phyloP scores from a whole-genome alignment of 129 eudicot species.

The Dittrichia graveolens region DNA sequence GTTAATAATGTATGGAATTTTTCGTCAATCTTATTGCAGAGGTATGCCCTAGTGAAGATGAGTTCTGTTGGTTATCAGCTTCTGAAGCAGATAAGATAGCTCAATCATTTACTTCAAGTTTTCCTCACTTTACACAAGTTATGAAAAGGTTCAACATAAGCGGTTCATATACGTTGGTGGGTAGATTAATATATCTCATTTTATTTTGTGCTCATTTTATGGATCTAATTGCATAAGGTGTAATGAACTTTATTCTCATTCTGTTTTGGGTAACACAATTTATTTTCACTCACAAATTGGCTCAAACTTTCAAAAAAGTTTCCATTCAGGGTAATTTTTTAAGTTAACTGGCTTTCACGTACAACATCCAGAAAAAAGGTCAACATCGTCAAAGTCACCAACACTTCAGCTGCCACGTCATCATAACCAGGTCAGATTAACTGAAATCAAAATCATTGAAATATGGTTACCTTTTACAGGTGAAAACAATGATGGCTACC shows the following conservation, averaged over 20 bases:
- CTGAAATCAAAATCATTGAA: neutral
- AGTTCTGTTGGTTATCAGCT: slow-evolving; percentile 43
- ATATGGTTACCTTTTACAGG: neutral
- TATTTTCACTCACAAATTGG: neutral
- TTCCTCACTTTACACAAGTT: slow-evolving; percentile 66
- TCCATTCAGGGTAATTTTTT: neutral
- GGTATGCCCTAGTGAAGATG: slow-evolving; percentile 33
- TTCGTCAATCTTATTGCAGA: slow-evolving; percentile 41
- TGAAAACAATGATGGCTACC: neutral
- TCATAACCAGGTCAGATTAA: neutral
- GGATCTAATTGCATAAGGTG: neutral
- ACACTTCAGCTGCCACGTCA: neutral
- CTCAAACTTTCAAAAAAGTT: neutral
- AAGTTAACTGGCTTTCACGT: neutral
- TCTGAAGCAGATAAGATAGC: slow-evolving; percentile 79
- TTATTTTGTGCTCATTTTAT: neutral
- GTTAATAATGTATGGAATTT: too few relatives aligned
- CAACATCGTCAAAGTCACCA: slow-evolving; percentile 9
- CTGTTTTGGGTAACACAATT: slow-evolving; percentile 1
- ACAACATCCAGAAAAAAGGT: neutral
- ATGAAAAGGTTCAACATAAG: slow-evolving; percentile 89
- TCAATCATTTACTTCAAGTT: slow-evolving; percentile 55
- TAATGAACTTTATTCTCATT: neutral
- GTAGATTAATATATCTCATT: slow-evolving; percentile 24
- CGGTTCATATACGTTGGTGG: slow-evolving; percentile 86